Evolutionary conservation across 805 yeast species (phyloP), one percentile per base, ranked within the genome.

Genomic region (Wickerhamiella alocasiicola): DNA sequence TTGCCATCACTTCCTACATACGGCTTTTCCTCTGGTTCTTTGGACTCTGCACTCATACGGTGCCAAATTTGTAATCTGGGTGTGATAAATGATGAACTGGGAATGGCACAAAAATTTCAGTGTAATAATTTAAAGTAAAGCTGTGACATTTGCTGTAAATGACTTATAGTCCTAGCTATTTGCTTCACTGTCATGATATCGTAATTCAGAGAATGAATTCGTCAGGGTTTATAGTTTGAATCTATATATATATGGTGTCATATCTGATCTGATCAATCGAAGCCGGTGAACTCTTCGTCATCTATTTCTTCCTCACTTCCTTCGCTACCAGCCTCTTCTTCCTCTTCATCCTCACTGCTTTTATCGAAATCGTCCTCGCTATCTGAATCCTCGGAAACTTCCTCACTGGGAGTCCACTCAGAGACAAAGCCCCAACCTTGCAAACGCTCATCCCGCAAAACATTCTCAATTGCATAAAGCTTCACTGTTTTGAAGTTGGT

Each of bases 401-500:
- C 45, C 18, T 15, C 36, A 20, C 21, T 28, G 6, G 42, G 31
- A 4, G 41, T 37, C 29, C 20, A 37, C 17, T 30, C 18, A 5
- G 41, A 37, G 7, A 7, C 13, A 31, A 31, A 59, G 61, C 77
- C 80, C 91, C 94, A 82, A 25, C 65, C 65, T 18, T 56, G 55
- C 35, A 84, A 64, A 53, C 91, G 69, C 21, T 62, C 57, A 53
- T 87, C 94, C 1, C 63, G 62, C 29, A 81, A 62, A 0, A 88
- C 67, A 26, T 82, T 91, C 27, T 72, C 76, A 48, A 64, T 66
- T 44, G 78, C 76, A 51, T 74, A 78, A 36, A 66, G 63, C 57
- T 82, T 72, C 45, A 85, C 61, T 2, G 80, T 73, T 61, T 79
- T 81, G 55, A 72, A 66, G 25, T 63, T 58, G n/a, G 63, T 49